Evolutionary conservation across 305 asterid genomes (phyloP).

Genomic region (Solanum hybrid): DNA sequence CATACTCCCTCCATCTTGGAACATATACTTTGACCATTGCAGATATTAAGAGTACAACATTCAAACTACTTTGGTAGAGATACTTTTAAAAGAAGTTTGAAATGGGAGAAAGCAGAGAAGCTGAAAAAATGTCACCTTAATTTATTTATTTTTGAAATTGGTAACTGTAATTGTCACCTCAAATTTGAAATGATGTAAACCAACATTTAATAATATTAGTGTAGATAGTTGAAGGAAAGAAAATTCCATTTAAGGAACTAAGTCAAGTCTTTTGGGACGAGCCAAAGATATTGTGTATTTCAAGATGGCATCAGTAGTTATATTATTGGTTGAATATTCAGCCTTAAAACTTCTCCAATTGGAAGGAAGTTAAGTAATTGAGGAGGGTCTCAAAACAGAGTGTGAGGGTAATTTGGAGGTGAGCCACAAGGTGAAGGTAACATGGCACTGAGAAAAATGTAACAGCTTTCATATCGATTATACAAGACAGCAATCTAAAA

Average conservation of each 20-base stretch:
- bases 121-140: neutral
- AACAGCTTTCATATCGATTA: neutral
- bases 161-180: neutral
- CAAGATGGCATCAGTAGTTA: neutral
- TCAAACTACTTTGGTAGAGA: neutral
- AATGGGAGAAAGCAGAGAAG: neutral
- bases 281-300: neutral
- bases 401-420: neutral
- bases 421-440: neutral
- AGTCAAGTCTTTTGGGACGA: neutral
- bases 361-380: neutral
- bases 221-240: neutral
- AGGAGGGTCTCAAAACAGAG: neutral
- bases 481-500: neutral
- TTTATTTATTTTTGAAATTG: neutral
- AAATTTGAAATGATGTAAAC: neutral
- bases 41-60: neutral
- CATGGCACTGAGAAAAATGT: neutral
- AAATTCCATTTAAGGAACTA: neutral
- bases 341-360: neutral
- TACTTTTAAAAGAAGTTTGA: neutral
- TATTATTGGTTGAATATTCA: neutral
- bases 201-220: neutral
- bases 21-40: neutral
- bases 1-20: neutral